phyloP scores from a whole-genome alignment of 148 eudicot species.

The Rhododendron kiyosumense region DNA sequence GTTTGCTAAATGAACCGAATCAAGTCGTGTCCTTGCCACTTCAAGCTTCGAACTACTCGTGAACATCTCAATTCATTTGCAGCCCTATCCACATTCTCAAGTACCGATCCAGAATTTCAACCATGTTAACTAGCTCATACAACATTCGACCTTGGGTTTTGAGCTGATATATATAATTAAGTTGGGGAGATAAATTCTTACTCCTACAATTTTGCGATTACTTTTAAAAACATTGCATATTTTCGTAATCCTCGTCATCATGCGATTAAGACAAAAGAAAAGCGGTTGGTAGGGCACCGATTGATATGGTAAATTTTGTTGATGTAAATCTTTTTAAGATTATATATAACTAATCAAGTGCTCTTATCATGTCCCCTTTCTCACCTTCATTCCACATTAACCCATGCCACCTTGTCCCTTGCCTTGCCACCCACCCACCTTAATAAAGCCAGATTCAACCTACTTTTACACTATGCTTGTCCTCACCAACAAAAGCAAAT shows the following conservation, averaged over 20 bases:
- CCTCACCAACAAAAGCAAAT: not conserved
- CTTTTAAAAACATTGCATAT: not conserved
- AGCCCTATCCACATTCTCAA: not conserved
- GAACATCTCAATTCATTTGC: not conserved
- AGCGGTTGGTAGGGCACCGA: constrained; percentile 25
- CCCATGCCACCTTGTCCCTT: constrained; percentile 25
- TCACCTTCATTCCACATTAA: constrained; percentile 24
- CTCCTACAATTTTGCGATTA: not conserved
- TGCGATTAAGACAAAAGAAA: constrained; percentile 6
- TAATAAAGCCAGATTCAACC: not conserved
- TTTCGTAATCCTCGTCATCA: not conserved
- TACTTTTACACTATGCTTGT: not conserved
- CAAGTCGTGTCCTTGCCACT: not conserved
- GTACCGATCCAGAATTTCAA: not conserved
- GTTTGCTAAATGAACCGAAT: no score
- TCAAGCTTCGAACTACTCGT: not conserved
- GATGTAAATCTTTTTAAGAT: constrained; percentile 8
- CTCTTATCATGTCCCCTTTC: constrained; percentile 43
- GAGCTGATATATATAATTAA: not conserved
- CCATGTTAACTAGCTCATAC: not conserved
- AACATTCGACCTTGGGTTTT: not conserved
- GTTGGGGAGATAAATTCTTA: not conserved
- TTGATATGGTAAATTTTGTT: constrained; percentile 12
- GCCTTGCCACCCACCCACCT: not conserved
- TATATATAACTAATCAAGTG: constrained; percentile 15